These are phyloP conservation scores for Botrytis squamosa DNA, from an alignment of 2,329 filamentous ascomycete species.

Conservation along the genomic window DNA sequence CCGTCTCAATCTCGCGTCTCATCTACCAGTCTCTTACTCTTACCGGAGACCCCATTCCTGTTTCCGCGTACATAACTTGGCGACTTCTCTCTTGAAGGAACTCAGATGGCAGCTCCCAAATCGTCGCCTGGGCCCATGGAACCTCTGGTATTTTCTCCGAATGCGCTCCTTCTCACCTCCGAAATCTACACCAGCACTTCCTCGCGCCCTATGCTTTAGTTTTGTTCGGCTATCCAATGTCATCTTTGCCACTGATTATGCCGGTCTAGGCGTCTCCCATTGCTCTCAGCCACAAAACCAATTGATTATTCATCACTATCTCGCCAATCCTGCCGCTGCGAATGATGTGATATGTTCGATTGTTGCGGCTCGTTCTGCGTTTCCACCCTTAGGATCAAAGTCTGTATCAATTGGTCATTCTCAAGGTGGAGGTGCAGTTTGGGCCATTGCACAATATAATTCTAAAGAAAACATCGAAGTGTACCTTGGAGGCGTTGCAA, in stretches of 20 bases:
- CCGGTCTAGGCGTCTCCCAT: constrained; percentile 44
- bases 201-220: constrained; percentile 44
- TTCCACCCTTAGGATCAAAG: constrained; percentile 41
- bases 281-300: constrained; percentile 38
- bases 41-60: constrained; percentile 1
- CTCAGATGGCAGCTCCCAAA: neutral
- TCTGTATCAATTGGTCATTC: constrained; percentile 50
- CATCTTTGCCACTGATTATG: constrained; percentile 48
- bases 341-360: constrained; percentile 47
- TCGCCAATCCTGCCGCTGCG: constrained; percentile 42
- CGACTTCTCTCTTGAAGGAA: neutral
- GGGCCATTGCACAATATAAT: constrained; percentile 41
- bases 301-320: constrained; percentile 44
- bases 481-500: constrained; percentile 24
- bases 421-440: constrained; percentile 48
- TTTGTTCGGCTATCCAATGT: constrained; percentile 42
- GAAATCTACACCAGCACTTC: constrained; percentile 45
- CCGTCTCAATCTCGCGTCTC: constrained; percentile 18
- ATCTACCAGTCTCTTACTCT: constrained; percentile 10
- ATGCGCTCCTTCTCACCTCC: constrained; percentile 44
- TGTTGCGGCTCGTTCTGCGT: constrained; percentile 45
- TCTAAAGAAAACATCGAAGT: constrained; percentile 12
- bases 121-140: constrained; percentile 40
- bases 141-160: constrained; percentile 44
- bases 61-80: constrained; percentile 15